Evolutionary conservation across 192 early-diverging fungal genomes (phyloP), one percentile per base, ranked within the genome.

Genomic region (Linnemannia exigua): DNA sequence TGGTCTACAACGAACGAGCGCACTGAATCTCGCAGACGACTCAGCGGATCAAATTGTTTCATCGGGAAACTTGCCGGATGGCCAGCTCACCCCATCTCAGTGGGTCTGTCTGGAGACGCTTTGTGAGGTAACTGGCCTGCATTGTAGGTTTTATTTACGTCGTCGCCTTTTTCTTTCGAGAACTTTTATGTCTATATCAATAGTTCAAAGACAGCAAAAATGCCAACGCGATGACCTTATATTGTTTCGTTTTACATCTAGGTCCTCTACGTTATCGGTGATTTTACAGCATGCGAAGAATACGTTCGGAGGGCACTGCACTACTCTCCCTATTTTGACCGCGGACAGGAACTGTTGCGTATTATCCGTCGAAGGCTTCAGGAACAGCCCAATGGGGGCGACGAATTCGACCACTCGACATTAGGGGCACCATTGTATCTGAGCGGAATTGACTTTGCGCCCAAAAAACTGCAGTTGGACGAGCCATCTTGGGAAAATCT

Each of bases 261-360:
- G 89, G 84, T 89, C 37, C 61, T 91, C 15, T 88, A 81, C 50
- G 73, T 88, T 16, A 90, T 91, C 48, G 89, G 89, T 5, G 90
- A 91, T 31, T 88, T 70, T 69, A 54, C 67, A 17, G 68, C 87
- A 15, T 91, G 90, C 38, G 77, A 88, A 12, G 75, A 84, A 0
- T 88, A 88, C 38, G 41, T 89, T 35, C 51, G 78, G 44, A 79
- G 54, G 58, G 77, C 76, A 4, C 50, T 90, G 6, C 61, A 25
- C 9, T 70, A 77, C n/a, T 81, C 84, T 14, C 79, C 80, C 5
- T 63, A 88, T 20, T 90, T 82, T 75, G 50, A 80, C 1, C 75
- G 81, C 17, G 89, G 89, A 14, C 35, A 70, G 17, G 70, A 79
- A n/a, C 51, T 89, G 7, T 38, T 63, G 36, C 47, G 74, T 75